Conservation (phyloP, 495 filamentous ascomycete species). For the Aspergillus bertholletiae region DNA sequence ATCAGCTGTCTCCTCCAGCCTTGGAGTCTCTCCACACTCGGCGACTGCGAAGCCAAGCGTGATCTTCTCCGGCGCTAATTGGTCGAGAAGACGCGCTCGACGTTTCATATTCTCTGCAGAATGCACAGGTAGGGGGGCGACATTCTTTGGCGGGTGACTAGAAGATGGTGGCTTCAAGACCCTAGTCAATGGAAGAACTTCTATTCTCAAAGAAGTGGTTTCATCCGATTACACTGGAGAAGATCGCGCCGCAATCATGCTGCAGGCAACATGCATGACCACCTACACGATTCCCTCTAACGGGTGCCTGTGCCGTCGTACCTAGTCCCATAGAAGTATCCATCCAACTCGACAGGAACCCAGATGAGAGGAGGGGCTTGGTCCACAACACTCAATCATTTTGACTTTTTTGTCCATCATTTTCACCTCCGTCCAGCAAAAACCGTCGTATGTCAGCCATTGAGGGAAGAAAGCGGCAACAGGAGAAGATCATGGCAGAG, state of each 20-base stretch:
- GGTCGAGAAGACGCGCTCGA: slow-evolving; percentile 16
- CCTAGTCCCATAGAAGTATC: too few relatives aligned
- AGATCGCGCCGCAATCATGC: neutral
- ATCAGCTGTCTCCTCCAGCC: neutral
- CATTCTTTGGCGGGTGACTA: neutral
- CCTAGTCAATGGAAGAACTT: neutral
- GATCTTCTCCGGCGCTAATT: too few relatives aligned
- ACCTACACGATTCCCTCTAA: too few relatives aligned
- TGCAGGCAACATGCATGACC: neutral
- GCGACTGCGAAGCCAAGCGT: neutral
- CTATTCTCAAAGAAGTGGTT: neutral
- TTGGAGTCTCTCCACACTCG: neutral
- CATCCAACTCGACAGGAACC: too few relatives aligned
- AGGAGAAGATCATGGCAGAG: too few relatives aligned
- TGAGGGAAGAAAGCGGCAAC: neutral
- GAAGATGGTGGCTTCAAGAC: neutral
- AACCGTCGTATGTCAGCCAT: neutral
- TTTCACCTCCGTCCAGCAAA: neutral
- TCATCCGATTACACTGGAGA: neutral
- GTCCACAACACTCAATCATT: too few relatives aligned
- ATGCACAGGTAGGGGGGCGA: slow-evolving; percentile 1
- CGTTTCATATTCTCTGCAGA: slow-evolving; percentile 14
- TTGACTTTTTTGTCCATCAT: neutral
- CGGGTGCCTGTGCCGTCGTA: too few relatives aligned
- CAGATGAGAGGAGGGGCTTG: too few relatives aligned